Evolutionary conservation across 306 rosid genomes (phyloP).

Genomic region (Lotus japonicus): DNA sequence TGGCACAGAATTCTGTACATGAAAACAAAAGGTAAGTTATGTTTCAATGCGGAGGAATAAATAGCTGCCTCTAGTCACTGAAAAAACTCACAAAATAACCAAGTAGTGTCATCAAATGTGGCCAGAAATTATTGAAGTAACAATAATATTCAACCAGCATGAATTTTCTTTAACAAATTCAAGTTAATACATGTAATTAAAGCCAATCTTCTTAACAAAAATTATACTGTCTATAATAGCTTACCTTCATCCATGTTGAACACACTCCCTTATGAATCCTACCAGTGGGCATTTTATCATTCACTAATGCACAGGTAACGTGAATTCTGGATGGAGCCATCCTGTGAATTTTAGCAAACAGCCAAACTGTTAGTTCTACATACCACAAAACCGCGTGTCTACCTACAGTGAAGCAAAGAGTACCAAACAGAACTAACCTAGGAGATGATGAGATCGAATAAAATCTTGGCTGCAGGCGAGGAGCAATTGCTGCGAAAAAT

Average conservation of each 20-base stretch:
- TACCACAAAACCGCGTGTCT: neutral
- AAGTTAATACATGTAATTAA: neutral
- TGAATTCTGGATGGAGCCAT: slow-evolving; percentile 79
- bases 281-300: slow-evolving; percentile 74
- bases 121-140: neutral
- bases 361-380: slow-evolving; percentile 11
- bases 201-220: neutral
- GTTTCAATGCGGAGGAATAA: neutral
- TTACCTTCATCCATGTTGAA: slow-evolving; percentile 99
- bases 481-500: slow-evolving; percentile 87
- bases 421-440: slow-evolving; percentile 34
- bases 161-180: neutral
- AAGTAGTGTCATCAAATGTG: neutral
- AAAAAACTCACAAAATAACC: neutral
- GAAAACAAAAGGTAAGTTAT: slow-evolving; percentile 2
- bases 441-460: slow-evolving; percentile 98
- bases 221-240: neutral
- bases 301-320: slow-evolving; percentile 89
- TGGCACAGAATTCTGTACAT: slow-evolving; percentile 66
- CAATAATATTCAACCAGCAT: neutral
- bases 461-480: slow-evolving; percentile 91
- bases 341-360: slow-evolving; percentile 41
- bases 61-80: neutral
- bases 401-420: slow-evolving; percentile 1
- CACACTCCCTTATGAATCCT: slow-evolving; percentile 86